Evolutionary conservation across 129 eudicot species (phyloP).

Genomic region (Heracleum sosnowskyi): DNA sequence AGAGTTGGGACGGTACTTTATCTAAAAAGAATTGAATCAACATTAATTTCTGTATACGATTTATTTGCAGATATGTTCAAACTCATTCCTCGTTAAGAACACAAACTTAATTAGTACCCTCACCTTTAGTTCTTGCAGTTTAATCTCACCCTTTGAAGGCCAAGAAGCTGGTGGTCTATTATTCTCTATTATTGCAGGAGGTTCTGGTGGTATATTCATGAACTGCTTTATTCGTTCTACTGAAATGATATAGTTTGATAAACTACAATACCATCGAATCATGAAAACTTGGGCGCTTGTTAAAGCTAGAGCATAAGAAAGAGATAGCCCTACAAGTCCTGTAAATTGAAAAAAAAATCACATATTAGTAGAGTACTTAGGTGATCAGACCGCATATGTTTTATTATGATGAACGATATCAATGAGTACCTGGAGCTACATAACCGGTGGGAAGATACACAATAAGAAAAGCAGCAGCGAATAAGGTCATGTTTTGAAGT

Average conservation of each 20-base stretch:
- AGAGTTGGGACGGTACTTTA: slow-evolving; percentile 74
- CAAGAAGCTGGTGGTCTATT: slow-evolving; percentile 66
- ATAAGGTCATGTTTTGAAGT: slow-evolving; percentile 49
- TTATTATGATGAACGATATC: background rate
- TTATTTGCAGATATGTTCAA: background rate
- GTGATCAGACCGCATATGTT: background rate
- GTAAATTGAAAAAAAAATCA: background rate
- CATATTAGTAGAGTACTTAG: background rate
- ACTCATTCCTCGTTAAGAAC: background rate
- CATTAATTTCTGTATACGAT: background rate
- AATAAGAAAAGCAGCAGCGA: slow-evolving; percentile 55
- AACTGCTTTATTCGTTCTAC: slow-evolving; percentile 75
- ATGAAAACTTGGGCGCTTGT: slow-evolving; percentile 58
- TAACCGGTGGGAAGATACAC: slow-evolving; percentile 49
- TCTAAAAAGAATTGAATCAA: slow-evolving; percentile 25
- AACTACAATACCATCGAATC: slow-evolving; percentile 57
- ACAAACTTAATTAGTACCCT: background rate
- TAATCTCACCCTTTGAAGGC: slow-evolving; percentile 65
- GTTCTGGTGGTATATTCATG: slow-evolving; percentile 71
- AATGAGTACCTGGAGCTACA: slow-evolving; percentile 48
- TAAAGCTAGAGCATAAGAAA: slow-evolving; percentile 66
- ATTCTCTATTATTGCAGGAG: slow-evolving; percentile 53
- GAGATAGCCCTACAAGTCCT: slow-evolving; percentile 85
- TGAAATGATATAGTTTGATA: slow-evolving; percentile 54
- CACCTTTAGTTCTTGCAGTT: slow-evolving; percentile 61